Conservation (phyloP, 345 rosid species). For the Streptanthus diversifolius region DNA sequence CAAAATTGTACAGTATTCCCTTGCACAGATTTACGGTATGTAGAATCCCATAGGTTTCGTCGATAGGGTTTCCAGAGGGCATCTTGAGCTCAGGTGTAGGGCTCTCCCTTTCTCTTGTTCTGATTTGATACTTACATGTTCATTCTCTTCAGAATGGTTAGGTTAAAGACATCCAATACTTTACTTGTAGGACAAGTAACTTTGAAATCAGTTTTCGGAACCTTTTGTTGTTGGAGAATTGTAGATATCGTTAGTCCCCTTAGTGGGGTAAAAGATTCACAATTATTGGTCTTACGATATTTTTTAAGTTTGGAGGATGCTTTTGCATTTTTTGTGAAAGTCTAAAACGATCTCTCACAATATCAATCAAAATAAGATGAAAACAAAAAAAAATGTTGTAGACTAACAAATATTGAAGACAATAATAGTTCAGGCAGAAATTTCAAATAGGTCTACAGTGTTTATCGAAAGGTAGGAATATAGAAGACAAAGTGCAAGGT, state of each 20-base stretch:
- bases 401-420: background rate
- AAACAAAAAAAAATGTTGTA: background rate
- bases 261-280: background rate
- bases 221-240: background rate
- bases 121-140: background rate
- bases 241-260: background rate
- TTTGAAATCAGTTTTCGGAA: conserved; percentile 7
- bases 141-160: background rate
- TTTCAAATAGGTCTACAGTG: background rate
- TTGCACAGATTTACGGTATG: conserved; percentile 13
- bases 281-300: background rate
- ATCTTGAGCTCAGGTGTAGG: background rate
- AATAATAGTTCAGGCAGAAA: background rate
- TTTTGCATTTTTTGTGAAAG: background rate
- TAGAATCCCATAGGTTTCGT: conserved; percentile 22
- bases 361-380: background rate
- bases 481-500: no score
- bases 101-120: background rate
- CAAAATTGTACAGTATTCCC: conserved; percentile 25
- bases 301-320: background rate
- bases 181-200: conserved; percentile 3
- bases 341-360: background rate
- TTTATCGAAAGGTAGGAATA: no score
- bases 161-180: background rate
- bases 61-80: conserved; percentile 11